Conservation (phyloP, 2,329 filamentous ascomycete genomes). For the Colletotrichum eremochloae region DNA sequence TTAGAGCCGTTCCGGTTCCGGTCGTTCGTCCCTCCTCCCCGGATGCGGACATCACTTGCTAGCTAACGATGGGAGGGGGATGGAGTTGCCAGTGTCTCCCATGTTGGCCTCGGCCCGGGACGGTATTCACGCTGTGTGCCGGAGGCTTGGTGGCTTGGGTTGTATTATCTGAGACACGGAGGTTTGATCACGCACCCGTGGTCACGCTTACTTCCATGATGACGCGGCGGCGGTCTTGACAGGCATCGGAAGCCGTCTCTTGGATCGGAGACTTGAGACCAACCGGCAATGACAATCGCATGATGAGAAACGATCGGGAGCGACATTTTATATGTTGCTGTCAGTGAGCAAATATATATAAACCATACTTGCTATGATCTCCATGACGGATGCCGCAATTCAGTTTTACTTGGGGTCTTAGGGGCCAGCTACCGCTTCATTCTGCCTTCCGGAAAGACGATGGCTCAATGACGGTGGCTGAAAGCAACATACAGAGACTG, state of each 20-base stretch:
- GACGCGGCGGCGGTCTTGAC: neutral
- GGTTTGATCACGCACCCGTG: no score
- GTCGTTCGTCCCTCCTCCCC: neutral
- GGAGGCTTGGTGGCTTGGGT: neutral
- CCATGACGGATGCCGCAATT: no score
- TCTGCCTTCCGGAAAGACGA: no score
- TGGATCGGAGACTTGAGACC: neutral
- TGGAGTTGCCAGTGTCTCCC: no score
- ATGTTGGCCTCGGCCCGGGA: neutral
- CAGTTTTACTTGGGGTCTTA: no score
- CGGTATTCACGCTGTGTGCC: neutral
- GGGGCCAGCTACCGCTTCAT: neutral
- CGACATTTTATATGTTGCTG: neutral
- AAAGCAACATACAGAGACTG: no score
- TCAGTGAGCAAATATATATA: neutral
- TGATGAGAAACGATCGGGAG: neutral
- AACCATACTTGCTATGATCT: neutral
- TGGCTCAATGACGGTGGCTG: no score
- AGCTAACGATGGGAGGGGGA: no score
- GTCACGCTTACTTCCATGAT: neutral
- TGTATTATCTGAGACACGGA: neutral
- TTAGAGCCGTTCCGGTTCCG: neutral
- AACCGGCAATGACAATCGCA: neutral
- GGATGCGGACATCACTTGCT: no score
- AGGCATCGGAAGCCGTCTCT: neutral